Evolutionary conservation across 176 grass and related monocot genomes (phyloP), one percentile per base, ranked within the genome.

Genomic region (Juncus effusus): DNA sequence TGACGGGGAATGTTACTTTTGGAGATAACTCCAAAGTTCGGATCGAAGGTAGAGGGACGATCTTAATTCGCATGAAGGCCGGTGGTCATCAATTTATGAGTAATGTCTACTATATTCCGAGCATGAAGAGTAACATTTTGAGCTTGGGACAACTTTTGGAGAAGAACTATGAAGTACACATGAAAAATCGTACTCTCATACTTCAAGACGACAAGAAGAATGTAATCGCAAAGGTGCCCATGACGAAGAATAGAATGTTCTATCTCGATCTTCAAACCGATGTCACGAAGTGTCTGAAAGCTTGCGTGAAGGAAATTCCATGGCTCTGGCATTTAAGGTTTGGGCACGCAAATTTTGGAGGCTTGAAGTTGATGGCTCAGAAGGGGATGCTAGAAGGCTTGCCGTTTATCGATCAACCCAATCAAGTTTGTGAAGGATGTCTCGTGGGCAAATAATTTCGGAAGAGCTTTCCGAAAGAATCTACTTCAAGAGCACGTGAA

Each of bases 101-200:
- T 0, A 40, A 72, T 39, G 28, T 72, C 3, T 72, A 72, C 11
- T 69, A 19, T 19, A 55, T 69, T 3, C 13, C 45, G 1, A 52
- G 54, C 5, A 52, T 69, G 42, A 69, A 54, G 42, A 69, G 47
- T 12, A 73, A 73, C 57, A 16, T 60, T 36, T 13, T 45, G 4
- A 59, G 40, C 63, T 7, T 75, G 19, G 59, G 42, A 3, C 16
- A 75, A 63, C 61, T 75, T 51, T 8, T 63, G 28, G 15, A 75
- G n/a, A 63, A 12, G 3, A 42, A 10, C 0, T 10, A 38, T 5
- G 51, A 51, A 38, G 15, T 74, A 11, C 4, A 52, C 6, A 55
- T 61, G 12, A 16, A 62, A 42, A 42, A 57, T 44, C 6, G 60
- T 6, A 16, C 10, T 15, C 42, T n/a, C n/a, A n/a, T n/a, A n/a